These are phyloP conservation scores for Juncus effusus DNA, from an alignment of 176 grass and related monocot species.

Conservation along the genomic window DNA sequence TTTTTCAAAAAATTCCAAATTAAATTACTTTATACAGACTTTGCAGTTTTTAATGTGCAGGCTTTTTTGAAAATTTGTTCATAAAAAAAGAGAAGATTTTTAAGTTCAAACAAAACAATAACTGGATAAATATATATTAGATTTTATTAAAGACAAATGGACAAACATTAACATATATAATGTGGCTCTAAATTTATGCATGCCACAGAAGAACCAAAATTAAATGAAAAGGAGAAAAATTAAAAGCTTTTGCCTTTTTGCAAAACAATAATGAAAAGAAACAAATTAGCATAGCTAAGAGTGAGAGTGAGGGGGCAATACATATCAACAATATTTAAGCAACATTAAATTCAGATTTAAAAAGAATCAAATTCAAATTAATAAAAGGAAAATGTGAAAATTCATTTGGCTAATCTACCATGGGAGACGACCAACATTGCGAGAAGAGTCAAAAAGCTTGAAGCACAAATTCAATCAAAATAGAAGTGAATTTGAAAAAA, in stretches of 20 bases:
- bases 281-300: not conserved
- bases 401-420: not conserved
- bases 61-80: no score
- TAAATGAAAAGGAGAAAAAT: slow-evolving; percentile 7
- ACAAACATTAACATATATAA: not conserved
- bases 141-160: not conserved
- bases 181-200: not conserved
- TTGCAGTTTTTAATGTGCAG: no score
- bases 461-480: no score
- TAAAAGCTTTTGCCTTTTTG: slow-evolving; percentile 2
- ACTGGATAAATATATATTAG: not conserved
- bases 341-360: not conserved
- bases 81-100: no score
- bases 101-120: no score
- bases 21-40: no score
- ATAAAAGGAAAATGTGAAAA: slow-evolving; percentile 11
- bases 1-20: no score
- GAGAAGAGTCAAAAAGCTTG: no score
- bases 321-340: not conserved
- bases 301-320: no score
- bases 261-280: slow-evolving; percentile 12
- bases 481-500: no score
- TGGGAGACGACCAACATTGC: no score
- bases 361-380: not conserved
- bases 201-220: slow-evolving; percentile 16